These are phyloP conservation scores for Fusarium sp. DNA, from an alignment of 2,329 filamentous ascomycete species.

Conservation along the genomic window DNA sequence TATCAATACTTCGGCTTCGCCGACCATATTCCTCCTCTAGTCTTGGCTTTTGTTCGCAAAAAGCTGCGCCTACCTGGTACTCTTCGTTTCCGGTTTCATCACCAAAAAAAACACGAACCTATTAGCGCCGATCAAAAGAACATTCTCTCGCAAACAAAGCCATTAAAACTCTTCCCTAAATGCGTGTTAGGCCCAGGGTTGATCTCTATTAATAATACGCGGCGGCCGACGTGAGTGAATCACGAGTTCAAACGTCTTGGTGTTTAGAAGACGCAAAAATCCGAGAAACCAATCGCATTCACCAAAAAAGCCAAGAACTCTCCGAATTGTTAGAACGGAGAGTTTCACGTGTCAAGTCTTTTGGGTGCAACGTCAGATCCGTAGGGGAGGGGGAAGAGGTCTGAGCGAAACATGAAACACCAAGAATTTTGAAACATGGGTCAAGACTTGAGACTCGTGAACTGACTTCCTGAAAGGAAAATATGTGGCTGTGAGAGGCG, in stretches of 20 bases:
- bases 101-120: neutral
- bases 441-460: neutral
- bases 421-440: slow-evolving; percentile 12
- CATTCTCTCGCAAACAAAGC: neutral
- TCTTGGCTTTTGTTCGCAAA: neutral
- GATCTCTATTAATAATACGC: neutral
- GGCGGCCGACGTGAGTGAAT: neutral
- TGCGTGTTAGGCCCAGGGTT: neutral
- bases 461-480: neutral
- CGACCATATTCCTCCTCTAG: accelerated
- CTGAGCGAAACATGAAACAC: slow-evolving; percentile 27
- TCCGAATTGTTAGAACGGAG: neutral
- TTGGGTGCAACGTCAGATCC: neutral
- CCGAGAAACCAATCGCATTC: slow-evolving; percentile 13
- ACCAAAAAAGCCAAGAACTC: neutral
- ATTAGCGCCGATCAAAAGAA: neutral
- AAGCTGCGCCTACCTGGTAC: neutral
- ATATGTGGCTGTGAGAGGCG: neutral
- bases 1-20: accelerated
- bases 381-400: neutral
- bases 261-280: neutral
- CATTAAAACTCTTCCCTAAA: neutral
- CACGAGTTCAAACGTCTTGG: neutral
- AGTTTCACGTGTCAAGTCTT: neutral
- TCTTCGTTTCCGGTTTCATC: neutral